A percentile compares a stretch with the other conserved stretches of the same genome.
Conservation (phyloP, 371 early-diverging fungal genomes). For the Haplosporangium sp. region DNA sequence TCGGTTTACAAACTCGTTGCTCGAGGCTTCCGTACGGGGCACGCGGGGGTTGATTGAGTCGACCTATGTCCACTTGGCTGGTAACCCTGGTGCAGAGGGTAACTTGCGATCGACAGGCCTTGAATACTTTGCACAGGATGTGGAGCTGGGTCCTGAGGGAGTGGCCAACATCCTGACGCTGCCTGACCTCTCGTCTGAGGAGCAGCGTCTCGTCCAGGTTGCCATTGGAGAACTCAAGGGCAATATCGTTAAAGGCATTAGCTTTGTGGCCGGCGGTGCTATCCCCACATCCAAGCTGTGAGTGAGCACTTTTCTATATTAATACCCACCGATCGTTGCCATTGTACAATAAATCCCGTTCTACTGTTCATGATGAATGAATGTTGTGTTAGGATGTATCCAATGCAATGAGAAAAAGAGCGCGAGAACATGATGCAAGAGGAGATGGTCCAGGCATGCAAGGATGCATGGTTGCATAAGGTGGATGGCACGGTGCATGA, state of each 20-base stretch:
- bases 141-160: slow-evolving; percentile 95
- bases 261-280: slow-evolving; percentile 58
- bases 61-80: slow-evolving; percentile 85
- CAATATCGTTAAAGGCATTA: slow-evolving; percentile 88
- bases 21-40: slow-evolving; percentile 87
- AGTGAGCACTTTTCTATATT: background rate
- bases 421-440: no score
- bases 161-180: slow-evolving; percentile 90
- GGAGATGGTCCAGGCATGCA: no score
- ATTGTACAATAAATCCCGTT: background rate
- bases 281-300: slow-evolving; percentile 37
- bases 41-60: slow-evolving; percentile 92
- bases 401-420: no score
- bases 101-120: slow-evolving; percentile 65
- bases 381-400: no score
- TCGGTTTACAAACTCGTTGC: slow-evolving; percentile 90
- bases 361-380: no score
- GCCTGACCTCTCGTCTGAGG: slow-evolving; percentile 85
- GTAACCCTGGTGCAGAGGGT: slow-evolving; percentile 57
- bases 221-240: slow-evolving; percentile 92
- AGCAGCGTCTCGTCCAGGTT: slow-evolving; percentile 86
- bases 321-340: background rate
- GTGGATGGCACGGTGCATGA: no score
- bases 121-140: slow-evolving; percentile 95
- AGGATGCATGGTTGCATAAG: no score